phyloP scores from a whole-genome alignment of 768 basidiomycete species.

The Hirschioporus abietinus region DNA sequence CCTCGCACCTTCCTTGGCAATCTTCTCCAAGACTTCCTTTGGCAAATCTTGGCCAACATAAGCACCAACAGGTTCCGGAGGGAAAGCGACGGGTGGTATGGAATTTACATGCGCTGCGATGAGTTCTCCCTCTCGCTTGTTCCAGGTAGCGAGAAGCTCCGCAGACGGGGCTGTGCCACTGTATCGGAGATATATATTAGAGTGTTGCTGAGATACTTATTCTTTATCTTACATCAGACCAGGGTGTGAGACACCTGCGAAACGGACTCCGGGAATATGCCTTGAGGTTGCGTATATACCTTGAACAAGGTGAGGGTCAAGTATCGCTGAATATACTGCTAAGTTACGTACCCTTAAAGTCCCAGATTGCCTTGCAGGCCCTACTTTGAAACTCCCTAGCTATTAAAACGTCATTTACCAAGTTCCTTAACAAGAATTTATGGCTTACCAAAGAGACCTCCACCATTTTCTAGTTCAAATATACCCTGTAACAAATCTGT shows the following conservation, averaged over 20 bases:
- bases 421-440: neutral
- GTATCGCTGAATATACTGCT: neutral
- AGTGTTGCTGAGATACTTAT: neutral
- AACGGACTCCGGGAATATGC: conserved; percentile 75
- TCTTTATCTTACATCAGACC: conserved; percentile 42
- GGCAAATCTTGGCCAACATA: conserved; percentile 66
- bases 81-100: conserved; percentile 62
- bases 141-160: conserved; percentile 71
- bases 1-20: conserved; percentile 62
- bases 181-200: conserved; percentile 3
- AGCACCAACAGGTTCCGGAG: conserved; percentile 52
- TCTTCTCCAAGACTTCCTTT: conserved; percentile 41
- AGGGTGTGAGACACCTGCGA: conserved; percentile 73
- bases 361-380: conserved; percentile 80
- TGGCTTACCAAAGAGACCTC: conserved; percentile 59
- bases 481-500: conserved; percentile 43
- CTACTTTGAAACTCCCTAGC: conserved; percentile 63
- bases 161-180: conserved; percentile 68
- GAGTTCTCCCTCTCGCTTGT: conserved; percentile 60
- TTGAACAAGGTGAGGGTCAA: conserved; percentile 17
- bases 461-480: conserved; percentile 69
- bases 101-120: conserved; percentile 47
- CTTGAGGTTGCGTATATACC: conserved; percentile 69
- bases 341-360: conserved; percentile 48
- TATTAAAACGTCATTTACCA: conserved; percentile 15